phyloP scores from a whole-genome alignment of 164 flowering plant genomes.

The Vitis riparia region DNA sequence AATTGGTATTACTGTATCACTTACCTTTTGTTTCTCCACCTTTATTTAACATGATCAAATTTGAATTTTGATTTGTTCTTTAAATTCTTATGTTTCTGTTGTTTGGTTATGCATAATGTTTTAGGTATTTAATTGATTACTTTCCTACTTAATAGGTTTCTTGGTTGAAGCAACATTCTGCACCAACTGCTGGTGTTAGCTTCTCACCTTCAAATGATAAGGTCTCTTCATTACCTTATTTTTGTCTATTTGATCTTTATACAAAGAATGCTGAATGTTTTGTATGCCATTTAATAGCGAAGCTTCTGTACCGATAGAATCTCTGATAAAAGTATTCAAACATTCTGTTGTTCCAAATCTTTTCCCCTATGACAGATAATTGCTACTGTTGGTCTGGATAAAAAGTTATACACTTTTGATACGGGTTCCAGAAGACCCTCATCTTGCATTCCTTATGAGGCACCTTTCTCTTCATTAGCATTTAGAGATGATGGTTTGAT shows the following conservation, averaged over 20 bases:
- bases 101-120: neutral
- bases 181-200: conserved; percentile 91
- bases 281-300: conserved; percentile 1
- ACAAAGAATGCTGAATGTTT: neutral
- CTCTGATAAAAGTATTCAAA: conserved; percentile 2
- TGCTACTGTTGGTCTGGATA: conserved; percentile 91
- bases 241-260: neutral
- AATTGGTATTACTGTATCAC: neutral
- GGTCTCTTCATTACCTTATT: conserved; percentile 40
- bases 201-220: conserved; percentile 96
- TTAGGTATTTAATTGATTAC: neutral
- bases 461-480: conserved; percentile 92
- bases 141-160: conserved; percentile 51
- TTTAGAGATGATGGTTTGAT: conserved; percentile 88
- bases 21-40: neutral
- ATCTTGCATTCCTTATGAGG: conserved; percentile 71
- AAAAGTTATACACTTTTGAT: conserved; percentile 84
- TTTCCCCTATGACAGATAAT: conserved; percentile 44
- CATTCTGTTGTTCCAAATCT: neutral
- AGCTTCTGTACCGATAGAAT: neutral
- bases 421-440: conserved; percentile 66
- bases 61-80: neutral
- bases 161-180: conserved; percentile 97
- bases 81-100: neutral
- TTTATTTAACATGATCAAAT: neutral